Percentiles rank a stretch among this genome's conserved stretches.
These are phyloP conservation scores for Metschnikowia reukaufii DNA, from an alignment of 805 yeast species.

Conservation along the genomic window DNA sequence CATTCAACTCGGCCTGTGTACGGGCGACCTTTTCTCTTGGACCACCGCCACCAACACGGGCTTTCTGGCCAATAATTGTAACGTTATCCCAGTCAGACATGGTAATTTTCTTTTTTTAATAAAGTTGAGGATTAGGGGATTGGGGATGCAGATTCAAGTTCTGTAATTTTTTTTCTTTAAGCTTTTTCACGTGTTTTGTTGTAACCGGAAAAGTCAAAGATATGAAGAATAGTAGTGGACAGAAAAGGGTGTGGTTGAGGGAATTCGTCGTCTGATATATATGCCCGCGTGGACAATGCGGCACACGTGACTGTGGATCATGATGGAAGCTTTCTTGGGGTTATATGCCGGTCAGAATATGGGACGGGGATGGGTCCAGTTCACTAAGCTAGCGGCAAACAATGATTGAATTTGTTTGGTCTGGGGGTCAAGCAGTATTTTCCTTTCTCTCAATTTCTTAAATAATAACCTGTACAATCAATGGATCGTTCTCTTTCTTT, in stretches of 20 bases:
- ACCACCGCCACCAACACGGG: conserved; percentile 84
- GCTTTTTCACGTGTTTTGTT: not conserved
- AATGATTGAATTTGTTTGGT: no score
- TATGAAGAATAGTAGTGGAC: not conserved
- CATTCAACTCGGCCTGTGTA: conserved; percentile 75
- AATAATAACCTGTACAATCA: no score
- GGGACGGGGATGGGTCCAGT: not conserved
- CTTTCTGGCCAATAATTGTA: conserved; percentile 85
- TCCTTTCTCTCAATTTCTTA: no score
- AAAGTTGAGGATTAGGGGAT: not conserved
- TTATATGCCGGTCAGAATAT: not conserved
- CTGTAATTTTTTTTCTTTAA: not conserved
- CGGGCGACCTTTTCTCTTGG: conserved; percentile 85
- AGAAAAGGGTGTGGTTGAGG: not conserved
- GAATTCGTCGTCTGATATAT: conserved; percentile 6
- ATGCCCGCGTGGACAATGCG: conserved; percentile 4
- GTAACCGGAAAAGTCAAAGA: not conserved
- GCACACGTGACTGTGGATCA: conserved; percentile 12
- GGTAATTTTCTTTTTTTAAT: not conserved
- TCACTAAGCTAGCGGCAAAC: no score
- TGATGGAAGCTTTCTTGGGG: conserved; percentile 5
- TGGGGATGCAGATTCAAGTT: not conserved
- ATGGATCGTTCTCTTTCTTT: no score
- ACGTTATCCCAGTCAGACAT: conserved; percentile 88
- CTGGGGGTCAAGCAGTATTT: no score